Evolutionary conservation across 2,329 filamentous ascomycete genomes (phyloP), one percentile per base, ranked within the genome.

Genomic region (Aureobasidium leucospermi): DNA sequence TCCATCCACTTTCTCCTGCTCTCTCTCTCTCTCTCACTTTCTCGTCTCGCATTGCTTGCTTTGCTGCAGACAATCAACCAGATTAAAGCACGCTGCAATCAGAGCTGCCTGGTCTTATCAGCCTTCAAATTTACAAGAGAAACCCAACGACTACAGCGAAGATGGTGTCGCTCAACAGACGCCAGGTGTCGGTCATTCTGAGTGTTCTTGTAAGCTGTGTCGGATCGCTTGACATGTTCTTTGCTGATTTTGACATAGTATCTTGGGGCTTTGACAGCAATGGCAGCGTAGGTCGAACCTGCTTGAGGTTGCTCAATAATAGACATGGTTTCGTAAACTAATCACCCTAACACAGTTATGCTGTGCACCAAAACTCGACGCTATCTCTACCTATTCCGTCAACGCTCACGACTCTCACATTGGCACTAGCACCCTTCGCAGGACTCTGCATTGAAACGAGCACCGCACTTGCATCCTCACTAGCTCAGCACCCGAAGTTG

Each of bases 331-430:
- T 11, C 23, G 9, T 32, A 3, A 8, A 34, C 39, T 46, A 13
- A 60, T 62, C 2, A 10, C 1, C 38, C 29, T n/a, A 28, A 28
- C 23, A 39, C 31, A 63, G 62, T 56, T 73, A 70, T 65, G 69
- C 69, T 31, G 64, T 70, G 10, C 67, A 71, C 62, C 64, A 61
- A 36, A 63, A 61, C 62, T 66, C 68, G 60, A 29, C 62, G 45
- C 70, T 73, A 67, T 74, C 73, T 6, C 68, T 78, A 2, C 76
- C 77, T 23, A 74, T 79, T 46, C 70, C 75, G 10, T 67, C 73
- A 61, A 64, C 70, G 34, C 70, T 78, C 61, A 67, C 70, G 32
- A 74, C 73, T 58, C 70, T 78, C 46, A 69, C 73, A 7, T 70
- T 76, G 19, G 71, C 72, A 15, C 71, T 79, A 1, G 75, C 77